Evolutionary conservation across 2,329 filamentous ascomycete genomes (phyloP), one percentile per base, ranked within the genome.

Genomic region (Fusarium odoratissimum): DNA sequence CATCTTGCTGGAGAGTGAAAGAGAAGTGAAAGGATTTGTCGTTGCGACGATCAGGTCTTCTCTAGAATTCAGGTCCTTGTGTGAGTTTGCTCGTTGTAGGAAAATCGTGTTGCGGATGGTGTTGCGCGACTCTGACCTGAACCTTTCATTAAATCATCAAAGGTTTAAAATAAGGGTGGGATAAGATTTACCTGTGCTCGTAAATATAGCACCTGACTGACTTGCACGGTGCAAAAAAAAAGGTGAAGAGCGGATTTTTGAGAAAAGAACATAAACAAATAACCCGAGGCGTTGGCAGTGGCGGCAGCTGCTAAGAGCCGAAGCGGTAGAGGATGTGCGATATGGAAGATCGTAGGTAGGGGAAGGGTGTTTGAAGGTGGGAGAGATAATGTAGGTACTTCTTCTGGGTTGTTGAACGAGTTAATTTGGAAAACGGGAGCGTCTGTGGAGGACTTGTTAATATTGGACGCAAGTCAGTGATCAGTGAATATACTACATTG

Each of bases 1-100:
- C 76, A 76, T 79, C 14, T 55, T 48, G 16, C 7, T 38, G 44
- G 10, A 17, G 33, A 49, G 19, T 14, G 25, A 37, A 37, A 23
- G 16, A 30, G 35, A 33, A 13, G 10, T 17, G 12, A 61, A 25
- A 30, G 28, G 3, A 48, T 8, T n/a, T 30, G 37, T 10, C 6
- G 12, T 11, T 9, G 19, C 5, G 8, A 19, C 23, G 23, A 55
- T 19, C 16, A 38, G 8, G n/a, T 12, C 16, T 13, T 30, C 13
- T 12, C 28, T 23, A 28, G 10, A 9, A 2, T 30, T 14, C 6
- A 31, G 11, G 35, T 14, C 4, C 19, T 11, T 16, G 17, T 25
- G 30, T 21, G 23, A 28, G 14, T 21, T 12, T 48, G n/a, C 23
- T 19, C 7, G 19, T 19, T 33, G 30, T 11, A 28, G 19, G 41